Evolutionary conservation across 177 flowering plant species (phyloP).

Genomic region (Vitis hybrid): DNA sequence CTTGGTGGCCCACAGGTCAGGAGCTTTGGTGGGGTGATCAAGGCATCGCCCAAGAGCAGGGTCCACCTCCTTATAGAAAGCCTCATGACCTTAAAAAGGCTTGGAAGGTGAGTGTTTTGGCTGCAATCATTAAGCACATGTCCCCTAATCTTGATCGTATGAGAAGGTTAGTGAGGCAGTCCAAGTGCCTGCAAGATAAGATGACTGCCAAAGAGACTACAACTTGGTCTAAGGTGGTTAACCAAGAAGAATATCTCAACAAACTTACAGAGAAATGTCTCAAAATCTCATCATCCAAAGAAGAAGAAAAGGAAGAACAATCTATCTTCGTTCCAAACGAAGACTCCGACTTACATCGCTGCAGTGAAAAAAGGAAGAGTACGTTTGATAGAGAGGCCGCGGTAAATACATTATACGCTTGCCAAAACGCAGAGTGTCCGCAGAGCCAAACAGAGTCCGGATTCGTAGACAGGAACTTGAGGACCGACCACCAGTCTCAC

Average conservation of each 20-base stretch:
- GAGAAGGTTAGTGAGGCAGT: constrained; percentile 32
- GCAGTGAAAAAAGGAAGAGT: constrained; percentile 24
- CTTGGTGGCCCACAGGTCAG: constrained; percentile 72
- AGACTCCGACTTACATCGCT: background rate
- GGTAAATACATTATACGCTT: background rate
- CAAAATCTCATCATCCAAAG: constrained; percentile 19
- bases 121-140: constrained; percentile 50
- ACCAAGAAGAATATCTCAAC: constrained; percentile 33
- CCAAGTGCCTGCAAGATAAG: constrained; percentile 46
- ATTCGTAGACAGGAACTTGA: constrained; percentile 15
- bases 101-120: constrained; percentile 45
- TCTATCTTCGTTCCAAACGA: too few species aligned
- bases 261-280: constrained; percentile 20
- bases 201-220: constrained; percentile 42
- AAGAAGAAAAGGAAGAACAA: constrained; percentile 9
- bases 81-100: constrained; percentile 52
- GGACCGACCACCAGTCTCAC: constrained; percentile 17
- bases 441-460: constrained; percentile 10
- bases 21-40: constrained; percentile 62
- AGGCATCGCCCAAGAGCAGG: constrained; percentile 31
- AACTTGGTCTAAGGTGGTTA: constrained; percentile 34
- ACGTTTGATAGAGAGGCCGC: constrained; percentile 5
- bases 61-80: constrained; percentile 51
- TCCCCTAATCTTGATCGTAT: constrained; percentile 24
- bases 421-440: constrained; percentile 14